Evolutionary conservation across 768 basidiomycete species (phyloP).

Genomic region (Kwoniella newhampshirensis): DNA sequence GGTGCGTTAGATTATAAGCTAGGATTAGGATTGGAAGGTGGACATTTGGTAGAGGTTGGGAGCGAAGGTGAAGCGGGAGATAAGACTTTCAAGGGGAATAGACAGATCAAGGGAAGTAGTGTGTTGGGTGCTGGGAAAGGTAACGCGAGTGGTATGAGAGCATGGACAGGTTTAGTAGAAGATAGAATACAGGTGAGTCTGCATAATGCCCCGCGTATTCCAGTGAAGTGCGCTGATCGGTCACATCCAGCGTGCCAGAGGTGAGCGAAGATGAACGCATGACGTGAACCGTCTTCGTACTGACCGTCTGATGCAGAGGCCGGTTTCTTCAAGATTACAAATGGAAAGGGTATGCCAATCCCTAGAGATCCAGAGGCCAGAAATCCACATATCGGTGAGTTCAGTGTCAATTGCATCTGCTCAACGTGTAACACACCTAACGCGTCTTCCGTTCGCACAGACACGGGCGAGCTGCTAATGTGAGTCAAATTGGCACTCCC

Average conservation of each 20-base stretch:
- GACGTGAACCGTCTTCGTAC: not conserved
- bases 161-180: slow-evolving; percentile 73
- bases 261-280: slow-evolving; percentile 16
- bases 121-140: slow-evolving; percentile 45
- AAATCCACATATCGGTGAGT: slow-evolving; percentile 63
- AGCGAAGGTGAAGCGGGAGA: slow-evolving; percentile 31
- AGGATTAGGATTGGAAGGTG: slow-evolving; percentile 51
- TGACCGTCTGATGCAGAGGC: slow-evolving; percentile 58
- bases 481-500: not conserved
- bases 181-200: slow-evolving; percentile 70
- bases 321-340: slow-evolving; percentile 70
- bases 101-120: slow-evolving; percentile 55
- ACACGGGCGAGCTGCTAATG: slow-evolving; percentile 76
- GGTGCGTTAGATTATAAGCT: slow-evolving; percentile 74
- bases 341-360: slow-evolving; percentile 66
- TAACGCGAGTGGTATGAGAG: slow-evolving; percentile 64
- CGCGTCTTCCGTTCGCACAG: slow-evolving; percentile 27
- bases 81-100: slow-evolving; percentile 39
- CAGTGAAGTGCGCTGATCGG: not conserved
- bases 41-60: slow-evolving; percentile 39
- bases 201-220: not conserved
- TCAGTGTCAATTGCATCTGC: not conserved
- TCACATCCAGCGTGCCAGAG: slow-evolving; percentile 25
- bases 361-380: slow-evolving; percentile 56
- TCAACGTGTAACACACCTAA: not conserved